Percentiles rank a stretch among this genome's conserved stretches.
Conservation (phyloP, 208 protist genomes). For the Crithidia expoeki region DNA sequence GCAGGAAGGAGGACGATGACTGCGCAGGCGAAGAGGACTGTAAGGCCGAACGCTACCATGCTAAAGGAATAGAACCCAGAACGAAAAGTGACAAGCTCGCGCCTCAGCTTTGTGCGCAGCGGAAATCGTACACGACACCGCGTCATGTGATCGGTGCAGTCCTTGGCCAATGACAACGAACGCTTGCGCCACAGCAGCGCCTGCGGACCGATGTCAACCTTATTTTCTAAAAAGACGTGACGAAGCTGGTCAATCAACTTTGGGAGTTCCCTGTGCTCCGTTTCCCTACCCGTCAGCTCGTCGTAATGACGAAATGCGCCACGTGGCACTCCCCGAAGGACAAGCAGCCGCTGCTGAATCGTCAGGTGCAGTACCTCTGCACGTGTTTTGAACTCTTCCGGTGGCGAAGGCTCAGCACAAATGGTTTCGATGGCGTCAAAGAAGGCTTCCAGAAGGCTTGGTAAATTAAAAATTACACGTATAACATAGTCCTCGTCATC, state of each 20-base stretch:
- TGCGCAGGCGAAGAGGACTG: slow-evolving; percentile 50
- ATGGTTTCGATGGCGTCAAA: slow-evolving; percentile 73
- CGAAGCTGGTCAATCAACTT: slow-evolving; percentile 68
- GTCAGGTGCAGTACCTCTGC: slow-evolving; percentile 61
- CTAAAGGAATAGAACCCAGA: slow-evolving; percentile 45
- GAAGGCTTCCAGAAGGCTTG: slow-evolving; percentile 61
- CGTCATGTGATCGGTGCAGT: slow-evolving; percentile 71
- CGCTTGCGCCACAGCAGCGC: slow-evolving; percentile 78
- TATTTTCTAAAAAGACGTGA: slow-evolving; percentile 75
- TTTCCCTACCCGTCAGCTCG: slow-evolving; percentile 22
- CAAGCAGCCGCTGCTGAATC: slow-evolving; percentile 64
- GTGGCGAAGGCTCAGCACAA: slow-evolving; percentile 51
- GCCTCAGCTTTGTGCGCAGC: slow-evolving; percentile 37
- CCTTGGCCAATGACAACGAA: slow-evolving; percentile 68
- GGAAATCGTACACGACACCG: slow-evolving; percentile 68
- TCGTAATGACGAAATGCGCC: slow-evolving; percentile 48
- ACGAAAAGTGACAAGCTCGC: slow-evolving; percentile 54
- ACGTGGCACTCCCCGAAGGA: slow-evolving; percentile 47
- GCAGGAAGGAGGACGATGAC: slow-evolving; percentile 59
- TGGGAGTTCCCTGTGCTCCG: slow-evolving; percentile 63
- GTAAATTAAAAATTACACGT: slow-evolving; percentile 61
- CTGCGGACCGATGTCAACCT: slow-evolving; percentile 65
- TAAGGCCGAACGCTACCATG: slow-evolving; percentile 53
- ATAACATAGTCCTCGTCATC: slow-evolving; percentile 86
- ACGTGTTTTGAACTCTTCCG: slow-evolving; percentile 44